Conservation (phyloP, 1,284 basidiomycete species). For the Moesziomyces globuligerus region DNA sequence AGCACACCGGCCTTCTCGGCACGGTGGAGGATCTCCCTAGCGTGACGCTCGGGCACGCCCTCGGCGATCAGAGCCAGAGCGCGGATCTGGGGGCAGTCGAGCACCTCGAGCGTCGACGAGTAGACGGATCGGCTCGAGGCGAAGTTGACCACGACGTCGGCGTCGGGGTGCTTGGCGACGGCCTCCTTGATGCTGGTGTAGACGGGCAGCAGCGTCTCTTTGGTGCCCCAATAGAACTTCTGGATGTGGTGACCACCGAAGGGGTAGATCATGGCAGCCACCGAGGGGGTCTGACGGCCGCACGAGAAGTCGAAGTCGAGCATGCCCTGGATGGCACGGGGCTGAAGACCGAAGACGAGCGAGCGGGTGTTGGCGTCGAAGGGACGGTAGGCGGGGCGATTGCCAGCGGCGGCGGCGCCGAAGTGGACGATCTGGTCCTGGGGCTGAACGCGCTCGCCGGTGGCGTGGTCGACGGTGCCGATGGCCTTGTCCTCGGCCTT, state of each 20-base stretch:
- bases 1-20: slow-evolving; percentile 87
- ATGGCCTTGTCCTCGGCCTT: slow-evolving; percentile 69
- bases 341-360: slow-evolving; percentile 97
- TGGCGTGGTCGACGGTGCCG: slow-evolving; percentile 77
- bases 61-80: slow-evolving; percentile 95
- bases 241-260: slow-evolving; percentile 99
- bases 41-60: slow-evolving; percentile 97
- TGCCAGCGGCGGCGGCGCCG: slow-evolving; percentile 68
- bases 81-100: slow-evolving; percentile 77
- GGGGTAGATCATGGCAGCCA: slow-evolving; percentile 99
- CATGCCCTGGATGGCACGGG: slow-evolving; percentile 99
- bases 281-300: slow-evolving; percentile 89
- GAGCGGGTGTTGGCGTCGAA: slow-evolving; percentile 90
- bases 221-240: slow-evolving; percentile 99
- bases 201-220: slow-evolving; percentile 96
- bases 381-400: slow-evolving; percentile 61
- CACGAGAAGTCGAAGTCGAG: slow-evolving; percentile 99
- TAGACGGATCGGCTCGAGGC: slow-evolving; percentile 94
- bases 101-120: slow-evolving; percentile 89
- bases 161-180: slow-evolving; percentile 92
- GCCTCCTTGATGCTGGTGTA: slow-evolving; percentile 95
- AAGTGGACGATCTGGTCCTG: slow-evolving; percentile 89
- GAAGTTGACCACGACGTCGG: slow-evolving; percentile 98
- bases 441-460: slow-evolving; percentile 82
- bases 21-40: slow-evolving; percentile 91